phyloP scores from a whole-genome alignment of 805 yeast species.

The Candida methanosorbosa region DNA sequence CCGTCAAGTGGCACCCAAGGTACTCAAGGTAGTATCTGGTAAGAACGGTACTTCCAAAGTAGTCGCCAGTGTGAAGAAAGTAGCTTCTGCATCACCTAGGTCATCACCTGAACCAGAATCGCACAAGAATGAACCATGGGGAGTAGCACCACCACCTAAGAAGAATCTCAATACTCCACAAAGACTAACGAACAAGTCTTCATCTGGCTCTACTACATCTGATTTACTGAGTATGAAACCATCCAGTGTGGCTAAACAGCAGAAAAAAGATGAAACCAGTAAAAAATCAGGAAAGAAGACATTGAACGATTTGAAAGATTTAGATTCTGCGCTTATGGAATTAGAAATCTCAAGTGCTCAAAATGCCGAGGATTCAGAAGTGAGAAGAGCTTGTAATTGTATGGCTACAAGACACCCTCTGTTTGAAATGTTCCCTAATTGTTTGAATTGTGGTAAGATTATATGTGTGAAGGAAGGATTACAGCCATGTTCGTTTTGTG shows the following conservation, averaged over 20 bases:
- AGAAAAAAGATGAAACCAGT: conserved; percentile 22
- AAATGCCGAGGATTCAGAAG: conserved; percentile 5
- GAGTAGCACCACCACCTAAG: not conserved
- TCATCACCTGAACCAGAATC: not conserved
- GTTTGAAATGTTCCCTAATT: conserved; percentile 86
- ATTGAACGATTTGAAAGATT: conserved; percentile 42
- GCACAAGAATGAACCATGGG: not conserved
- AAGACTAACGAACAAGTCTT: conserved; percentile 8
- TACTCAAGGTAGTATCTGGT: conserved; percentile 8
- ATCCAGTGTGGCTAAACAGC: conserved; percentile 17
- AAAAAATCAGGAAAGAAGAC: conserved; percentile 31
- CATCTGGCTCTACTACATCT: conserved; percentile 33
- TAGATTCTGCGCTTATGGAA: conserved; percentile 38
- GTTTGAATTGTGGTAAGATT: conserved; percentile 89
- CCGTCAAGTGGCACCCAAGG: no score
- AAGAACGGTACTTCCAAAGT: conserved; percentile 7
- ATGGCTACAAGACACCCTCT: conserved; percentile 85
- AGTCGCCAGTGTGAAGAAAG: conserved; percentile 5
- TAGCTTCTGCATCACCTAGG: not conserved
- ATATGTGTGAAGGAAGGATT: conserved; percentile 86
- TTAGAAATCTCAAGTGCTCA: conserved; percentile 26
- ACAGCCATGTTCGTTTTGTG: conserved; percentile 85
- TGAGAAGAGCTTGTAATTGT: conserved; percentile 51
- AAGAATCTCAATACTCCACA: not conserved
- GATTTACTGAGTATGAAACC: conserved; percentile 36